phyloP scores from a whole-genome alignment of 2,329 filamentous ascomycete genomes.

The Ceratocystis huliohia region DNA sequence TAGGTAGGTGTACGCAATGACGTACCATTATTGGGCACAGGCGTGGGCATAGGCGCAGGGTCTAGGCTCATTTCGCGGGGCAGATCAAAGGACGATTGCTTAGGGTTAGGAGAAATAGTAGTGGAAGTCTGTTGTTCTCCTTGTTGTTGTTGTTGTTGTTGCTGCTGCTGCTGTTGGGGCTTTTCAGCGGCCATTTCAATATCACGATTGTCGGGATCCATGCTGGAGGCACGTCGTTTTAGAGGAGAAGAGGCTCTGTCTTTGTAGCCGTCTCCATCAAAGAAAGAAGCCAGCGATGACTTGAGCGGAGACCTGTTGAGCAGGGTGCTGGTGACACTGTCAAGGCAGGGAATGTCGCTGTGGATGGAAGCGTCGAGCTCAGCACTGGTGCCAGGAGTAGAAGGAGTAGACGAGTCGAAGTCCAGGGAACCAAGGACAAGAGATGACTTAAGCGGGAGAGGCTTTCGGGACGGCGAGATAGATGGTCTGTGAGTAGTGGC shows the following conservation, averaged over 20 bases:
- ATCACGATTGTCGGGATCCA: slow-evolving; percentile 38
- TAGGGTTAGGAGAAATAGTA: not conserved
- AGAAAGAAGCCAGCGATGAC: slow-evolving; percentile 45
- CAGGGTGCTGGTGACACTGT: slow-evolving; percentile 10
- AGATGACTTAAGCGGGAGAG: slow-evolving; percentile 27
- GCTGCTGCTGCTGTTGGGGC: slow-evolving; percentile 15
- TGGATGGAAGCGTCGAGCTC: slow-evolving; percentile 47
- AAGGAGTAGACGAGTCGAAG: slow-evolving; percentile 43
- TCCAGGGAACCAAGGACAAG: slow-evolving; percentile 32
- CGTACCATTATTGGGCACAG: slow-evolving; percentile 18
- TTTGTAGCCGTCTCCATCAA: slow-evolving; percentile 40
- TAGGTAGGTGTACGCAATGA: slow-evolving; percentile 12
- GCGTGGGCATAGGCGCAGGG: slow-evolving; percentile 11
- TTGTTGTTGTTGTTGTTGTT: not conserved
- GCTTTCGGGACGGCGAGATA: slow-evolving; percentile 33
- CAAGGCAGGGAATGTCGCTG: slow-evolving; percentile 30
- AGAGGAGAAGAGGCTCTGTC: slow-evolving; percentile 52
- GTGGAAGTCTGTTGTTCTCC: not conserved
- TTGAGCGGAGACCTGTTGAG: slow-evolving; percentile 38
- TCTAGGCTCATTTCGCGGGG: slow-evolving; percentile 20
- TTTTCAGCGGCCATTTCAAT: slow-evolving; percentile 21
- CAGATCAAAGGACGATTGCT: not conserved
- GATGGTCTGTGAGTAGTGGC: slow-evolving; percentile 25
- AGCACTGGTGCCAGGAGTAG: slow-evolving; percentile 42
- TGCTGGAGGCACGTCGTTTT: slow-evolving; percentile 50